Evolutionary conservation across 176 grass and related monocot genomes (phyloP).

Genomic region (Triticum aestivum): IWGSC_CS_RefSeq_v2.1 NC_057806.1:572876145-572876644

Average conservation of each 20-base stretch:
- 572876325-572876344: slow-evolving; percentile 92
- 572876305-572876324: slow-evolving; percentile 99
- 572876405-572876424: slow-evolving; percentile 84
- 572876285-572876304: slow-evolving; percentile 68
- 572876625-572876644: not conserved
- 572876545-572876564: slow-evolving; percentile 95
- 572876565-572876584: slow-evolving; percentile 77
- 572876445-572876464: slow-evolving; percentile 96
- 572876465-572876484: slow-evolving; percentile 98
- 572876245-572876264: not conserved
- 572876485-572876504: slow-evolving; percentile 91
- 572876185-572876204: slow-evolving; percentile 92
- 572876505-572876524: slow-evolving; percentile 95
- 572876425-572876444: slow-evolving; percentile 92
- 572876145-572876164: slow-evolving; percentile 93
- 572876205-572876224: slow-evolving; percentile 44
- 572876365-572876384: slow-evolving; percentile 99
- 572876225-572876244: slow-evolving; percentile 17
- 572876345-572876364: slow-evolving; percentile 92
- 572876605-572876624: not conserved
- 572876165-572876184: slow-evolving; percentile 90
- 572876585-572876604: not conserved
- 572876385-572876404: slow-evolving; percentile 91
- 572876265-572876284: not conserved
- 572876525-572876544: slow-evolving; percentile 89